Evolutionary conservation across 2,329 filamentous ascomycete species (phyloP).

Genomic region (Rutstroemia sydowiana): DNA sequence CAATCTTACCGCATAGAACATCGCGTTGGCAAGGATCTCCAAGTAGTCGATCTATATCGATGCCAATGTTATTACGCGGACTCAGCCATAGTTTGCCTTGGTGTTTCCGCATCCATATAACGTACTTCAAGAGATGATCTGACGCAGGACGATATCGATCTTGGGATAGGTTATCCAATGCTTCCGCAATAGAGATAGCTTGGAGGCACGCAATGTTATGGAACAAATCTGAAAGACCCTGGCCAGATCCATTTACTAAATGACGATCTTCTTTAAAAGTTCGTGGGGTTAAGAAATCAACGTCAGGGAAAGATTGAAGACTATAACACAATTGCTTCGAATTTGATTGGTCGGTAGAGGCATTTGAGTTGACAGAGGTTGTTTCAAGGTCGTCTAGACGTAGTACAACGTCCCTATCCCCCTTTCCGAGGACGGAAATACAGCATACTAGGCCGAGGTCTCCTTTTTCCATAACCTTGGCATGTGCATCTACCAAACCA

Average conservation of each 20-base stretch:
- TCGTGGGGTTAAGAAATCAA: constrained; percentile 3
- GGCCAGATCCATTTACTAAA: background rate
- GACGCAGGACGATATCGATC: background rate
- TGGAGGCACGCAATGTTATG: background rate
- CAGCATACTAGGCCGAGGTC: background rate
- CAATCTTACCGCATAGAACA: background rate
- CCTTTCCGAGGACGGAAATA: background rate
- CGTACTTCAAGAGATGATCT: background rate
- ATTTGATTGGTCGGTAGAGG: background rate
- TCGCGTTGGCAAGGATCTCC: background rate
- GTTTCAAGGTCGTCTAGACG: background rate
- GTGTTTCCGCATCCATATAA: background rate
- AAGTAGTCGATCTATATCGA: background rate
- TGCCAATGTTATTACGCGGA: background rate
- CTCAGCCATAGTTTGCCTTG: background rate
- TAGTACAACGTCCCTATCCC: background rate
- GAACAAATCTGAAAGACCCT: background rate
- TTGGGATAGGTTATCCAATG: background rate
- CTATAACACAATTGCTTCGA: background rate
- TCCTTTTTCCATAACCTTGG: background rate
- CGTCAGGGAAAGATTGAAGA: constrained; percentile 4
- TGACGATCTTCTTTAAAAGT: background rate
- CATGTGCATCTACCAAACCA: background rate
- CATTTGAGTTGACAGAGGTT: background rate
- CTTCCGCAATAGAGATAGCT: background rate